phyloP scores from a whole-genome alignment of 2,329 filamentous ascomycete genomes.

The Knufia petricola region DNA sequence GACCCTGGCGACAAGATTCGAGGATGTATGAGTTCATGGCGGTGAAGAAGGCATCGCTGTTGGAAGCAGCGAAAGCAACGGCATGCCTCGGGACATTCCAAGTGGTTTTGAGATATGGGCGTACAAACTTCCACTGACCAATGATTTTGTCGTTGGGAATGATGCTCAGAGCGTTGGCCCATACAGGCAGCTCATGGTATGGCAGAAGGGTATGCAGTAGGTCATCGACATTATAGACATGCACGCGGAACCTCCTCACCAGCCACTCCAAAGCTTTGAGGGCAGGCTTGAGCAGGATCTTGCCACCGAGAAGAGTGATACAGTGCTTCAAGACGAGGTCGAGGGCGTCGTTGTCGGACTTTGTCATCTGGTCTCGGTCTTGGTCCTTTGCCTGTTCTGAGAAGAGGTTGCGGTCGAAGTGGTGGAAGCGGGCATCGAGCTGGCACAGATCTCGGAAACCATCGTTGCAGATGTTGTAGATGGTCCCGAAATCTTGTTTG shows the following conservation, averaged over 20 bases:
- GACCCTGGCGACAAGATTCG: constrained; percentile 58
- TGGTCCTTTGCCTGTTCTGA: constrained; percentile 85
- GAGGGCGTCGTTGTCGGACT: constrained; percentile 70
- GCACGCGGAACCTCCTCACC: constrained; percentile 78
- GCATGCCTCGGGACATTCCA: constrained; percentile 68
- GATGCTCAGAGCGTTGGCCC: constrained; percentile 78
- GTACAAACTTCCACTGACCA: constrained; percentile 68
- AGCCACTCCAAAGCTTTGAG: constrained; percentile 94
- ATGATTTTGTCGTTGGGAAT: constrained; percentile 63
- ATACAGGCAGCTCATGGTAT: constrained; percentile 78
- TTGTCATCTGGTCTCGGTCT: constrained; percentile 76
- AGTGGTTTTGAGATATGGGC: constrained; percentile 72
- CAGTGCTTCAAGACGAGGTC: constrained; percentile 72
- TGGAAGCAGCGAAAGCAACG: constrained; percentile 72
- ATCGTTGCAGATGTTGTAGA: constrained; percentile 78
- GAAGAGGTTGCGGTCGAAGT: constrained; percentile 72
- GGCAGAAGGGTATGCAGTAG: constrained; percentile 82
- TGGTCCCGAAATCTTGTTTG: constrained; percentile 78
- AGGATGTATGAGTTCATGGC: constrained; percentile 71
- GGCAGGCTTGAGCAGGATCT: constrained; percentile 73
- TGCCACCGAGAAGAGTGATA: constrained; percentile 65
- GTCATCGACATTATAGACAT: constrained; percentile 76
- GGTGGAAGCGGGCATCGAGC: constrained; percentile 67
- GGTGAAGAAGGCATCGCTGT: constrained; percentile 65
- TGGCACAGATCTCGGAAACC: constrained; percentile 87